Conservation (phyloP, 768 basidiomycete species). For the Leccinum incarnatum region DNA sequence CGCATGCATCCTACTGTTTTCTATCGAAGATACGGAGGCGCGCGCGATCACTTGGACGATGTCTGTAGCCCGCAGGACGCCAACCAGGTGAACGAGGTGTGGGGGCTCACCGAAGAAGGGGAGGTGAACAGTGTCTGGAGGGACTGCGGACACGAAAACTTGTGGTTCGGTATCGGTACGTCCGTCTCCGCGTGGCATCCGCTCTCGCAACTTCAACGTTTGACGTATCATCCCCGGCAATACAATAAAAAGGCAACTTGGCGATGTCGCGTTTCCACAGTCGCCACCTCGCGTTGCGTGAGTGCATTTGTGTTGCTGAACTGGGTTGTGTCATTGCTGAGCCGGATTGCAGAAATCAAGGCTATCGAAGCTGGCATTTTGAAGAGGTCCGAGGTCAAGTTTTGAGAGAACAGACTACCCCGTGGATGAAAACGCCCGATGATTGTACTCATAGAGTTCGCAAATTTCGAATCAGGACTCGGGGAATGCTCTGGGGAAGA, state of each 20-base stretch:
- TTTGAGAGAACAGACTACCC: constrained; percentile 9
- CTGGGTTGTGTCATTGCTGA: not conserved
- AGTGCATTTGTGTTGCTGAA: constrained; percentile 9
- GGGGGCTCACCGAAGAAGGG: constrained; percentile 65
- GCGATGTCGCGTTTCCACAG: constrained; percentile 29
- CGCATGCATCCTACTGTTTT: not conserved
- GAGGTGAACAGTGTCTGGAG: constrained; percentile 46
- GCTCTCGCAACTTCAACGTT: not conserved
- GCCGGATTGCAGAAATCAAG: constrained; percentile 24
- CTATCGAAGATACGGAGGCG: constrained; percentile 45
- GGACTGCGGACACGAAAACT: constrained; percentile 35
- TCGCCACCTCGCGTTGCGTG: constrained; percentile 30
- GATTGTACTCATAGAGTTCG: not conserved
- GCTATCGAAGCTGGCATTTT: constrained; percentile 30
- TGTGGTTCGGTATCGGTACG: constrained; percentile 31
- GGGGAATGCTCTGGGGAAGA: not conserved
- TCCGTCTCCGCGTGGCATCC: not conserved
- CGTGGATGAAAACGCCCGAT: not conserved
- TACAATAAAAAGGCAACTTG: constrained; percentile 20
- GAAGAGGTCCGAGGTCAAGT: constrained; percentile 18
- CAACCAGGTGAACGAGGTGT: constrained; percentile 46
- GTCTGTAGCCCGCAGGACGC: constrained; percentile 48
- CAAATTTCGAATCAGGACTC: not conserved
- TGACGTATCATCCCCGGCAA: not conserved
- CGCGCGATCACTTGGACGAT: constrained; percentile 35